A percentile compares a stretch with the other conserved stretches of the same genome.
These are phyloP conservation scores for Lipomyces chichibuensis DNA, from an alignment of 805 yeast genomes.

Conservation along the genomic window DNA sequence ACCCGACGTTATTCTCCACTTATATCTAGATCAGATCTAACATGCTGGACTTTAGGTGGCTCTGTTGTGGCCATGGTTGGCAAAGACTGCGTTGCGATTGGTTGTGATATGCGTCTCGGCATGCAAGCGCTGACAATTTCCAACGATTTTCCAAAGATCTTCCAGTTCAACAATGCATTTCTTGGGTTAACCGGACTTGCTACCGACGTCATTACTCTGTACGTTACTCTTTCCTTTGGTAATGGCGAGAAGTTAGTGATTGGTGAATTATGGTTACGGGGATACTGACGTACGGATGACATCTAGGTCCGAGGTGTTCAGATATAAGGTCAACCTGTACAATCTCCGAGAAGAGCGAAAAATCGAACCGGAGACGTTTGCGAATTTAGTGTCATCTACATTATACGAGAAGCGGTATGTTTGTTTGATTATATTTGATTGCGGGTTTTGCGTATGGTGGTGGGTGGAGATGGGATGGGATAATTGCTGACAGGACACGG, in stretches of 20 bases:
- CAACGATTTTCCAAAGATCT: slow-evolving; percentile 90
- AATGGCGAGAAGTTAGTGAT: not conserved
- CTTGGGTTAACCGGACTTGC: slow-evolving; percentile 95
- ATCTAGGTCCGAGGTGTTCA: slow-evolving; percentile 64
- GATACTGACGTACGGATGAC: not conserved
- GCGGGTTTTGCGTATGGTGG: no score
- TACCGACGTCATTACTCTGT: slow-evolving; percentile 84
- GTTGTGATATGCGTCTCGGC: slow-evolving; percentile 92
- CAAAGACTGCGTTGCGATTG: slow-evolving; percentile 97
- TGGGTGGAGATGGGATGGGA: slow-evolving; percentile 5
- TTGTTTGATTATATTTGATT: slow-evolving; percentile 38
- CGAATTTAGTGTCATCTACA: slow-evolving; percentile 87
- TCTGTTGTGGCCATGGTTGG: slow-evolving; percentile 98
- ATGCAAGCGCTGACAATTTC: slow-evolving; percentile 90
- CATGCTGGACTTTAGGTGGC: slow-evolving; percentile 60
- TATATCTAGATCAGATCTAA: not conserved
- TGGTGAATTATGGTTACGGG: not conserved
- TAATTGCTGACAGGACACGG: not conserved
- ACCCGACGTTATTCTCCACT: not conserved
- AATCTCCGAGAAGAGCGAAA: slow-evolving; percentile 87
- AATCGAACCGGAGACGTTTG: slow-evolving; percentile 92
- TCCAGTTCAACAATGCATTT: slow-evolving; percentile 73
- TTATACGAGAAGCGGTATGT: slow-evolving; percentile 77
- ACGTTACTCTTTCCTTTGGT: slow-evolving; percentile 18
- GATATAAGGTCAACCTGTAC: slow-evolving; percentile 84